phyloP scores from a whole-genome alignment of 2,329 filamentous ascomycete species.

The Xylariaceae sp. region DNA sequence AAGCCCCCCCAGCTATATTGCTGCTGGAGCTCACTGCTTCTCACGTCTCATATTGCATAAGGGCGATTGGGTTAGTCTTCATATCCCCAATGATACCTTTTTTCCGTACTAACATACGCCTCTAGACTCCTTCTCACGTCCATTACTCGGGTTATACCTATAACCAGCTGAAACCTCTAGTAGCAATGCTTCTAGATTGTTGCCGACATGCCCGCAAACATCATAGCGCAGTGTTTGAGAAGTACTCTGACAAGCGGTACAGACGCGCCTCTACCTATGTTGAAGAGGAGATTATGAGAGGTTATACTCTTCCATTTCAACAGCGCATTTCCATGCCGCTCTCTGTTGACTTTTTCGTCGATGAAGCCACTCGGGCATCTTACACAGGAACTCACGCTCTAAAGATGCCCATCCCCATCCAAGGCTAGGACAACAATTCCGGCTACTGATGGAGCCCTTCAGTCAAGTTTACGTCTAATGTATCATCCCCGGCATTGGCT shows the following conservation, averaged over 20 bases:
- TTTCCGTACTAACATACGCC: conserved; percentile 44
- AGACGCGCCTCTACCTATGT: conserved; percentile 85
- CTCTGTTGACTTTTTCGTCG: conserved; percentile 17
- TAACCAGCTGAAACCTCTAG: conserved; percentile 77
- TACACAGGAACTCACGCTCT: conserved; percentile 23
- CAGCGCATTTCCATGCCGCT: conserved; percentile 21
- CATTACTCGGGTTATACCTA: conserved; percentile 95
- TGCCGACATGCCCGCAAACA: conserved; percentile 82
- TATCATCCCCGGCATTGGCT: background rate
- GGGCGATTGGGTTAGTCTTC: conserved; percentile 82
- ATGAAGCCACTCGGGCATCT: conserved; percentile 19
- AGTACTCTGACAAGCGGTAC: conserved; percentile 87
- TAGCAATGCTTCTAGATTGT: conserved; percentile 83
- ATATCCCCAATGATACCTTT: background rate
- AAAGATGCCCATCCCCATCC: conserved; percentile 37
- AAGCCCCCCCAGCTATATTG: conserved; percentile 85
- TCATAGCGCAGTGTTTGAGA: conserved; percentile 86
- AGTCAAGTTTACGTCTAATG: background rate
- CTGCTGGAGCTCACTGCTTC: conserved; percentile 90
- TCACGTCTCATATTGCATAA: conserved; percentile 88
- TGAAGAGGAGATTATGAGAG: conserved; percentile 71
- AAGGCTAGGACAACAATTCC: conserved; percentile 21
- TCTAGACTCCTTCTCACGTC: conserved; percentile 78
- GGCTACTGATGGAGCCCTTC: background rate
- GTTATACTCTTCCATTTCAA: conserved; percentile 57